Evolutionary conservation across 768 basidiomycete genomes (phyloP).

Genomic region (Naganishia friedmannii): DNA sequence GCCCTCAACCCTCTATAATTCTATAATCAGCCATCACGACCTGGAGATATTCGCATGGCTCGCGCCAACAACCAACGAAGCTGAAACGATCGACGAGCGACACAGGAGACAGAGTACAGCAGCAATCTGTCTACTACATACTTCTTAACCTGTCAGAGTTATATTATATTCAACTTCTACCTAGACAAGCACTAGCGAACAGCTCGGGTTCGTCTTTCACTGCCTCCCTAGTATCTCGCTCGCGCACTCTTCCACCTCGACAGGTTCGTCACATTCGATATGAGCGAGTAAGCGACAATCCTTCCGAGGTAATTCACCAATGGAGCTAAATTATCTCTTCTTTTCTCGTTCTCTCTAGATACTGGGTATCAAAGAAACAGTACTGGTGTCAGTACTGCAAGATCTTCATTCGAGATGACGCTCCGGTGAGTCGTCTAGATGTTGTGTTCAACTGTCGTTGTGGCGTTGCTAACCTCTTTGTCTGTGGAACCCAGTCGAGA

Average conservation of each 20-base stretch:
- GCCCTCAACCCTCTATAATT: too few species aligned
- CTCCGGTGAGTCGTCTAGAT: slow-evolving; percentile 49
- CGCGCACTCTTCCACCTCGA: too few species aligned
- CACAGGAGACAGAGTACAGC: neutral
- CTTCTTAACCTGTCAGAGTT: too few species aligned
- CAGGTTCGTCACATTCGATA: neutral
- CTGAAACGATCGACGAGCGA: neutral
- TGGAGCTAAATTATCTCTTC: neutral
- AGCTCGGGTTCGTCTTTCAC: too few species aligned
- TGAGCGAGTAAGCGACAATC: slow-evolving; percentile 18
- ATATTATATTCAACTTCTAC: too few species aligned
- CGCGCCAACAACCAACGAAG: neutral
- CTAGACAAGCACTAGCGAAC: too few species aligned
- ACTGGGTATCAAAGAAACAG: slow-evolving; percentile 52
- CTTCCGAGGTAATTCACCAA: neutral
- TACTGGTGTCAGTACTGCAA: slow-evolving; percentile 98
- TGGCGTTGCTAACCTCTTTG: neutral
- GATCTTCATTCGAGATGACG: slow-evolving; percentile 94
- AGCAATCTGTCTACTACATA: too few species aligned
- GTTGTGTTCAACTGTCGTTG: neutral
- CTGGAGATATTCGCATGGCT: too few species aligned
- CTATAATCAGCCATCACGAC: too few species aligned
- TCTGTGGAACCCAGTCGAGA: slow-evolving; percentile 63
- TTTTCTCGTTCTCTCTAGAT: slow-evolving; percentile 34
- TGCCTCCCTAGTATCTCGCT: too few species aligned